Base-by-base conservation (phyloP, 768 basidiomycete genomes). In the Lactifluus piperatus region DNA sequence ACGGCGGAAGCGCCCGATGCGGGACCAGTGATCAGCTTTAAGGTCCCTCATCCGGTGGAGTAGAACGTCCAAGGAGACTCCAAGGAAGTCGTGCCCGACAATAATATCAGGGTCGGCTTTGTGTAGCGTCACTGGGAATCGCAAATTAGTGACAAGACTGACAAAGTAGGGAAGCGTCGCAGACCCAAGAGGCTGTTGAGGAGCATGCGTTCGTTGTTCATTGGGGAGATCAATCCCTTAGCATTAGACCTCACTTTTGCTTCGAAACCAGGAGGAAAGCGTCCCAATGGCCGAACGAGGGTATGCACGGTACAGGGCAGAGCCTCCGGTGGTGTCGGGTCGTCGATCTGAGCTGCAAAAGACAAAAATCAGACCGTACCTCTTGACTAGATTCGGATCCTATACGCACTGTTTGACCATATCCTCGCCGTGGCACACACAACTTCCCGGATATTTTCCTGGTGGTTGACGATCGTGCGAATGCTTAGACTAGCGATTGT, bases 91-190 rank as follows among this genome's bases (percentile, higher is more conserved):
- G 66, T 98, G 93, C 0, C 97, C 94, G 36, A 99, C 81, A 54
- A 98, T 82, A 22, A 97, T 83, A 67, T 99, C 97, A 0, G 97
- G 94, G 67, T 99, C 97, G 20, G 89, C 80, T 68, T 87, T 88
- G 68, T 88, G 80, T 45, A 98, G 84, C 79, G 62, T 81, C 90
- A 88, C 64, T 37, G 56, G 30, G 45, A 22, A 24, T 34, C 32
- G 20, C 16, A 36, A 20, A 63, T 52, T 48, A 61, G 44, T 49
- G 44, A 49, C 24, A 46, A 8, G 20, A 24, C 16, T 11, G 39
- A n/a, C 14, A 36, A 43, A 6, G 24, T 18, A 29, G 13, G 47
- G 22, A 27, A 43, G 13, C 18, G 24, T 36, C 16, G 27, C 39
- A 70, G 74, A 86, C 94, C 79, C 9, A 99, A 77, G 18, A 97